These are phyloP conservation scores for Lasiosphaeris hirsuta DNA, from an alignment of 495 filamentous ascomycete species.

Conservation along the genomic window DNA sequence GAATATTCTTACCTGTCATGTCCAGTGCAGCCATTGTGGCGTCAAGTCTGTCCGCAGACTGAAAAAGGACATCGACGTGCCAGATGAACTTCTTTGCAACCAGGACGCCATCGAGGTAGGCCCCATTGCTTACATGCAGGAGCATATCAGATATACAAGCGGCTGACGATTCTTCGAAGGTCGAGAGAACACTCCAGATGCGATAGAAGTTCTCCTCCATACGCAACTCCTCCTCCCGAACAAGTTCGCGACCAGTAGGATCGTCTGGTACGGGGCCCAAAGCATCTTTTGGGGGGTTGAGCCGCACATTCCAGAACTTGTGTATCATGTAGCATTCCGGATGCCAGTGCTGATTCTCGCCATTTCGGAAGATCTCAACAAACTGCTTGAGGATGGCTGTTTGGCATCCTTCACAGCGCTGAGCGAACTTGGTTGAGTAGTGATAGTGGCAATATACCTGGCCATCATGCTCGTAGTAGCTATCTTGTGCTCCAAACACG, in stretches of 20 bases:
- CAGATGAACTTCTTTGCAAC: slow-evolving; percentile 96
- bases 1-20: slow-evolving; percentile 62
- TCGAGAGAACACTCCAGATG: slow-evolving; percentile 96
- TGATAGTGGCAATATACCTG: slow-evolving; percentile 98
- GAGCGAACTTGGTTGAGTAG: slow-evolving; percentile 96
- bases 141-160: slow-evolving; percentile 99
- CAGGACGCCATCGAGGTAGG: slow-evolving; percentile 90
- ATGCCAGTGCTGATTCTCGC: slow-evolving; percentile 98
- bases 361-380: slow-evolving; percentile 97
- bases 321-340: slow-evolving; percentile 99
- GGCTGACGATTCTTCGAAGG: slow-evolving; percentile 95
- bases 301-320: slow-evolving; percentile 98
- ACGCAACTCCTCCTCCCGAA: slow-evolving; percentile 81
- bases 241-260: slow-evolving; percentile 67
- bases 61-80: slow-evolving; percentile 92
- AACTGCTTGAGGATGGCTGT: slow-evolving; percentile 99
- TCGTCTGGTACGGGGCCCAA: slow-evolving; percentile 60
- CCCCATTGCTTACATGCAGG: slow-evolving; percentile 96
- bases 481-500: slow-evolving; percentile 95
- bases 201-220: slow-evolving; percentile 98
- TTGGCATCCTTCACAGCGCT: slow-evolving; percentile 93
- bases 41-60: slow-evolving; percentile 82
- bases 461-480: slow-evolving; percentile 97
- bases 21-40: slow-evolving; percentile 62
- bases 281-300: slow-evolving; percentile 49